Percentiles rank a stretch among this genome's conserved stretches.
phyloP scores from a whole-genome alignment of 192 early-diverging fungal genomes.

The Coemansia sp. region DNA sequence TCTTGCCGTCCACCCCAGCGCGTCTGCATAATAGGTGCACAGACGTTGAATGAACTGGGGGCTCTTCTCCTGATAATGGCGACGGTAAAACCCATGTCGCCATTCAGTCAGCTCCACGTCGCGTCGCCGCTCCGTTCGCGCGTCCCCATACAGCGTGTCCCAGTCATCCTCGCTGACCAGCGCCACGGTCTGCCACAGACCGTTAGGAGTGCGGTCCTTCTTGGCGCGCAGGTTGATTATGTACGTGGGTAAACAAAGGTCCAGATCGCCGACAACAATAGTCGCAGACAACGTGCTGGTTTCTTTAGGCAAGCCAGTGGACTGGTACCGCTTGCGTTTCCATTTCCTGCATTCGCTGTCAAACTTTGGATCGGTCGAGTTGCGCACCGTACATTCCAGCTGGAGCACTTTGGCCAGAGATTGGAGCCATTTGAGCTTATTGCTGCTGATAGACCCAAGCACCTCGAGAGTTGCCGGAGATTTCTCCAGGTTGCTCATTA shows the following conservation, averaged over 20 bases:
- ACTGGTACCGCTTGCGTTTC: not conserved
- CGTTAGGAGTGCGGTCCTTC: not conserved
- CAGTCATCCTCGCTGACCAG: constrained; percentile 28
- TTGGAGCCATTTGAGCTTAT: constrained; percentile 21
- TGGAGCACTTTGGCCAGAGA: constrained; percentile 4
- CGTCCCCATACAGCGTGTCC: constrained; percentile 27
- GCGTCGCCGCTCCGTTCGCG: constrained; percentile 19
- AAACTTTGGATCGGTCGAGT: not conserved
- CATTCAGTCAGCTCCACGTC: constrained; percentile 11
- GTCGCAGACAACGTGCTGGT: not conserved
- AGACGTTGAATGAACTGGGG: not conserved
- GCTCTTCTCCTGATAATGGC: not conserved
- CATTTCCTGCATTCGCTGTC: constrained; percentile 1
- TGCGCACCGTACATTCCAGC: constrained; percentile 9
- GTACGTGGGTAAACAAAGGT: constrained; percentile 5
- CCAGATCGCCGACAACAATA: constrained; percentile 15
- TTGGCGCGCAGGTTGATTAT: constrained; percentile 2
- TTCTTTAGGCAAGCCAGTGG: not conserved
- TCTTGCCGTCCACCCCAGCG: constrained; percentile 34
- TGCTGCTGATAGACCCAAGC: constrained; percentile 3
- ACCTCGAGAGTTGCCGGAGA: not conserved
- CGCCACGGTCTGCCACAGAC: not conserved
- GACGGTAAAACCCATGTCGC: constrained; percentile 20
- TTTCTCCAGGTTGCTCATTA: not conserved
- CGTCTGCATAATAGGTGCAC: constrained; percentile 18